Conservation (phyloP, 257 asterid species). For the Cruciata laevipes region DNA sequence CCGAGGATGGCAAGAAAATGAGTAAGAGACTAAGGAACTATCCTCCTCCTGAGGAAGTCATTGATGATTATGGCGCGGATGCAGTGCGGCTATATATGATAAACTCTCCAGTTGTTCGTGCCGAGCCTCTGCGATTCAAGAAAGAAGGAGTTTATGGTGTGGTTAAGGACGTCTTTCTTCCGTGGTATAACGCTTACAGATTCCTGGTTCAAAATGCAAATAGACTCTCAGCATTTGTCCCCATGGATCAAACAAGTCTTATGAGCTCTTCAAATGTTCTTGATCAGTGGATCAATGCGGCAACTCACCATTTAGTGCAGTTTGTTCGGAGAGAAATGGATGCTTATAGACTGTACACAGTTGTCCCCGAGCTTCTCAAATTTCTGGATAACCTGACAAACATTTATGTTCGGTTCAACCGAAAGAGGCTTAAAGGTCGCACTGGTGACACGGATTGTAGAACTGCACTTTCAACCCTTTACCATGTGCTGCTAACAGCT, state of each 20-base stretch:
- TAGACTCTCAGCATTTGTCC: slow-evolving; percentile 68
- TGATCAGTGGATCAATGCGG: slow-evolving; percentile 93
- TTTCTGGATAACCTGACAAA: slow-evolving; percentile 88
- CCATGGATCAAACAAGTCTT: slow-evolving; percentile 57
- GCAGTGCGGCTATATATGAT: slow-evolving; percentile 85
- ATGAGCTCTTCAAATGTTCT: slow-evolving; percentile 79
- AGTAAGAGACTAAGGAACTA: slow-evolving; percentile 85
- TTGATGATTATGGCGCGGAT: slow-evolving; percentile 95
- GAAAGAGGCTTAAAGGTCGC: slow-evolving; percentile 95
- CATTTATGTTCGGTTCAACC: slow-evolving; percentile 84
- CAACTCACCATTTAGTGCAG: slow-evolving; percentile 85
- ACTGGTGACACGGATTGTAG: slow-evolving; percentile 88
- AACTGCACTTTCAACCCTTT: slow-evolving; percentile 90
- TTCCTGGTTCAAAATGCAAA: slow-evolving; percentile 95
- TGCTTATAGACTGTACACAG: slow-evolving; percentile 86
- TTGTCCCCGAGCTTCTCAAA: slow-evolving; percentile 81
- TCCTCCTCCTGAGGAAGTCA: slow-evolving; percentile 88
- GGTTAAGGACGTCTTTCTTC: slow-evolving; percentile 84
- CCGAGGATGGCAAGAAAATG: slow-evolving; percentile 99
- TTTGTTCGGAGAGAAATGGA: too few species aligned
- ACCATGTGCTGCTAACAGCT: slow-evolving; percentile 75
- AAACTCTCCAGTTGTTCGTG: slow-evolving; percentile 97
- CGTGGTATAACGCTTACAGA: slow-evolving; percentile 99
- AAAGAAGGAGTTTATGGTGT: slow-evolving; percentile 87
- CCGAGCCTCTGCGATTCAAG: slow-evolving; percentile 89